phyloP scores from a whole-genome alignment of 306 rosid genomes.

The Vigna radiata region DNA sequence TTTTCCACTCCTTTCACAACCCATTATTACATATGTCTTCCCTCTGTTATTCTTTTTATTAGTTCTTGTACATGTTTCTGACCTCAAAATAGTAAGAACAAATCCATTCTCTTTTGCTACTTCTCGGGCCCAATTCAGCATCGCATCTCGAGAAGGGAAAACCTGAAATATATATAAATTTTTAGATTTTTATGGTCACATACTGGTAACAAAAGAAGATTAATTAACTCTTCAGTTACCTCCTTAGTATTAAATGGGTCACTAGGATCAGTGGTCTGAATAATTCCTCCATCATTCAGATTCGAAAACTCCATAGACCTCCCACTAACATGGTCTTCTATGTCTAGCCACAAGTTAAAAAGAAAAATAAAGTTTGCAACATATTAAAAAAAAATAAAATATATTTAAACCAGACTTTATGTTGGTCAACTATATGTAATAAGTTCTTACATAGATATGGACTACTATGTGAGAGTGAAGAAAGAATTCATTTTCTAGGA shows the following conservation, averaged over 20 bases:
- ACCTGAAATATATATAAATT: conserved; percentile 3
- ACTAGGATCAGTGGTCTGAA: not conserved
- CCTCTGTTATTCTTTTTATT: not conserved
- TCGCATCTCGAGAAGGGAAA: conserved; percentile 2
- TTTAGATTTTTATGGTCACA: not conserved
- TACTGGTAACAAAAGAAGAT: not conserved
- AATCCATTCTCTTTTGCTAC: not conserved
- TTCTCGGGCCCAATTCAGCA: conserved; percentile 12
- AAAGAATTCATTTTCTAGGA: not conserved
- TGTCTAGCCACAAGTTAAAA: not conserved
- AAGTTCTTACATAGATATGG: conserved; percentile 27
- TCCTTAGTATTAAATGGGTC: not conserved
- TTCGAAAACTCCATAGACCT: not conserved
- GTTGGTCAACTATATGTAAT: conserved; percentile 23
- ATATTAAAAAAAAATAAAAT: not conserved
- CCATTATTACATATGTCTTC: conserved; percentile 1
- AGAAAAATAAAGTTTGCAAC: not conserved
- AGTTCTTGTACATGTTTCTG: not conserved
- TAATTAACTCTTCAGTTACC: not conserved
- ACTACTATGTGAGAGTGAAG: conserved; percentile 13
- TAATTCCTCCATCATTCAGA: not conserved
- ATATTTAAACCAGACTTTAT: not conserved
- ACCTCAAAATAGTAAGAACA: not conserved
- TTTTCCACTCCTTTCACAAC: conserved; percentile 29
- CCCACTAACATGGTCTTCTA: not conserved